Evolutionary conservation across 805 yeast species (phyloP), one percentile per base, ranked within the genome.

Genomic region (Kodamaea kaohsiungensis): DNA sequence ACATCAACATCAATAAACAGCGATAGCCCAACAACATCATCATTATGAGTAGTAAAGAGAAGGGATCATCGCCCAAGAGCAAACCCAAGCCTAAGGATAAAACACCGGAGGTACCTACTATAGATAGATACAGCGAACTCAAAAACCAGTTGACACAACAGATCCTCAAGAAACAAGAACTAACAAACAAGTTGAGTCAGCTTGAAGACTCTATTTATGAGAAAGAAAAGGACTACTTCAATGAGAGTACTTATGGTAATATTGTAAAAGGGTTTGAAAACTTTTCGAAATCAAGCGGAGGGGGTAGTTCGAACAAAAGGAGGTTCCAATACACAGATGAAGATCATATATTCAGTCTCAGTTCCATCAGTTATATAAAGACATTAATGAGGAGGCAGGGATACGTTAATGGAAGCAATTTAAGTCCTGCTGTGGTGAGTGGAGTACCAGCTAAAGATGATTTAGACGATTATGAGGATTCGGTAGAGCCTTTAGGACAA

Each of bases 261-360:
- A 87, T 93, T 25, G 88, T 91, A n/a, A 87, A 88, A 58, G 98
- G 98, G 1, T 92, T 91, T 63, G 97, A 92, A 48, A 87, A 84
- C 61, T 88, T 89, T 64, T 78, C 86, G 48, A 88, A 87, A 59
- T 69, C 62, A 33, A 68, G 72, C 2, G 61, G 60, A 12, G 58
- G 60, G 13, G 48, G 56, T 16, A 64, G 73, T 22, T 62, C 78
- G n/a, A 66, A 63, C 53, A 76, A 75, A 69, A 78, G 80, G 64
- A 76, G 83, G 70, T 72, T 81, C 55, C 66, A 77, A 50, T 80
- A 81, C 71, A 75, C 85, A 0, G 93, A 89, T 57, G 88, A 87
- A 37, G 97, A 91, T 63, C 83, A 96, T 48, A 82, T 91, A 3
- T 91, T 91, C 69, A 86, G 92, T 37, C 72, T 88, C 65, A 86